A percentile compares a stretch with the other conserved stretches of the same genome.
Evolutionary conservation across 164 flowering plant genomes (phyloP).

Genomic region (Macadamia tetraphylla): DNA sequence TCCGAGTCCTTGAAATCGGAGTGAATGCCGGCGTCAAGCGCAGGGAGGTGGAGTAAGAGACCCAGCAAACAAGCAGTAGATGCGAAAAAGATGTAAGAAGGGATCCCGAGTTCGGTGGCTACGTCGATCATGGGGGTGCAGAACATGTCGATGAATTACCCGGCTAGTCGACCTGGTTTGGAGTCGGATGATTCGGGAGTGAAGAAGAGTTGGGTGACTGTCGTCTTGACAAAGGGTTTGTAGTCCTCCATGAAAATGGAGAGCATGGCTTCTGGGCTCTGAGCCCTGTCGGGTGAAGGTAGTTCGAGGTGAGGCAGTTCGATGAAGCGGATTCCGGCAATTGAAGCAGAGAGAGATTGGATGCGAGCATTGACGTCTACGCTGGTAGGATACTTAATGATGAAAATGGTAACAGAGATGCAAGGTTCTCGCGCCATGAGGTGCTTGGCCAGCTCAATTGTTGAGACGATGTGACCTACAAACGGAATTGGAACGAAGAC

Average conservation of each 20-base stretch:
- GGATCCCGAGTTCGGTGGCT: conserved; percentile 27
- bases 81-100: conserved; percentile 32
- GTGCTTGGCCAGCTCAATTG: not conserved
- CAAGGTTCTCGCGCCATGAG: not conserved
- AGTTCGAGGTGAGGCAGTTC: too few relatives aligned
- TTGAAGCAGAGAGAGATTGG: too few relatives aligned
- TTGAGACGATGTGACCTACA: not conserved
- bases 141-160: conserved; percentile 16
- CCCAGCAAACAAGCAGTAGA: conserved; percentile 21
- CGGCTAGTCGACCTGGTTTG: not conserved
- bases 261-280: too few relatives aligned
- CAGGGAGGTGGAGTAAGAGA: conserved; percentile 20
- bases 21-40: not conserved
- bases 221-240: too few relatives aligned
- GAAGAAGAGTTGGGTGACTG: not conserved
- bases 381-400: too few relatives aligned
- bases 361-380: too few relatives aligned
- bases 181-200: not conserved
- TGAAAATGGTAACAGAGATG: not conserved
- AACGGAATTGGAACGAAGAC: not conserved
- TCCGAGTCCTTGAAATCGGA: conserved; percentile 4
- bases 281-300: too few relatives aligned
- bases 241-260: too few relatives aligned
- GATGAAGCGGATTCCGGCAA: not conserved
- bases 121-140: conserved; percentile 21